Percentiles rank a stretch among this genome's conserved stretches.
These are phyloP conservation scores for Stipa capillata DNA, from an alignment of 176 grass and related monocot genomes.

Conservation along the genomic window DNA sequence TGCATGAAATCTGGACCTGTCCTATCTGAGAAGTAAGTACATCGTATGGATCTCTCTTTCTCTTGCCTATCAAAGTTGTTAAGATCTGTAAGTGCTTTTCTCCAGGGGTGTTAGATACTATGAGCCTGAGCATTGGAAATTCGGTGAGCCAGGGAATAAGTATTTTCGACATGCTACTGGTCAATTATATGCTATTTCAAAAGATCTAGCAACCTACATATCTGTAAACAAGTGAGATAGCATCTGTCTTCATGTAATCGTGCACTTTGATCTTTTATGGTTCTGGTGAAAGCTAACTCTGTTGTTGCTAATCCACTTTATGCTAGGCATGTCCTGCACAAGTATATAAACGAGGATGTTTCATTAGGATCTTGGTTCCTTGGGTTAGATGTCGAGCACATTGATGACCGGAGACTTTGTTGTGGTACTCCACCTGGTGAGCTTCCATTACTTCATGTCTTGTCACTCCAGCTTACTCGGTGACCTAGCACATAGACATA, in stretches of 20 bases:
- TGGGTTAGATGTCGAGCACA: constrained; percentile 71
- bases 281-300: constrained; percentile 6
- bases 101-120: constrained; percentile 64
- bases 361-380: constrained; percentile 84
- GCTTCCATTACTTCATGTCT: neutral
- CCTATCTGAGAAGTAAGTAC: constrained; percentile 71
- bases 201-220: constrained; percentile 70
- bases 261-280: neutral
- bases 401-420: constrained; percentile 74
- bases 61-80: neutral
- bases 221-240: constrained; percentile 58
- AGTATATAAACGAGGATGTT: constrained; percentile 87
- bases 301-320: neutral
- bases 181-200: constrained; percentile 67
- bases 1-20: constrained; percentile 99
- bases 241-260: neutral
- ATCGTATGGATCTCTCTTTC: neutral
- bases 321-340: constrained; percentile 68
- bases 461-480: neutral
- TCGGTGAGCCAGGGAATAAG: constrained; percentile 57
- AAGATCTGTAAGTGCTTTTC: neutral
- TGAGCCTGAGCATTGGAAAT: constrained; percentile 73
- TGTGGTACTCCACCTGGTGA: constrained; percentile 89
- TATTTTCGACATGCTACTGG: constrained; percentile 71
- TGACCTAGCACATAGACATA: neutral